Conservation (phyloP, 164 flowering plant species). For the Vitis rotundifolia region DNA sequence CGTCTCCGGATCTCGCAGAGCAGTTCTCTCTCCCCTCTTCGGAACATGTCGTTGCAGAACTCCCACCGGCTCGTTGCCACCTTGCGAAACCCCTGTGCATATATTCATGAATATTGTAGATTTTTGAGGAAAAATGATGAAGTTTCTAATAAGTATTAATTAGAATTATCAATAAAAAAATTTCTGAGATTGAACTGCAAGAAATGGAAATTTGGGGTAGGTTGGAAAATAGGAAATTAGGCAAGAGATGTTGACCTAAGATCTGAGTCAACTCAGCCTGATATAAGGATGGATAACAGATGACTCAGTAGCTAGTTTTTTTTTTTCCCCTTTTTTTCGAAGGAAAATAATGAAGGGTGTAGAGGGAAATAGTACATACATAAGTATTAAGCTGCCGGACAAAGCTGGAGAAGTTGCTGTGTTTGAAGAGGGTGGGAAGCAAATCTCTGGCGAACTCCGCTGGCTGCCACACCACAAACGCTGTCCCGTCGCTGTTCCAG, state of each 20-base stretch:
- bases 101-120: not conserved
- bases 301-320: too few species aligned
- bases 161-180: too few species aligned
- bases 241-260: not conserved
- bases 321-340: not conserved
- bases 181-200: too few species aligned
- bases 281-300: too few species aligned
- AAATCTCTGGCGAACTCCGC: conserved; percentile 77
- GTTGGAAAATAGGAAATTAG: not conserved
- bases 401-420: conserved; percentile 91
- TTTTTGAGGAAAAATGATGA: not conserved
- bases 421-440: conserved; percentile 84
- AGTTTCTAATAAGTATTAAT: too few species aligned
- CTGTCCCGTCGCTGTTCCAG: conserved; percentile 73
- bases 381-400: conserved; percentile 89
- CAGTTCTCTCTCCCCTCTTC: conserved; percentile 49
- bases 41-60: conserved; percentile 72
- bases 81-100: conserved; percentile 63
- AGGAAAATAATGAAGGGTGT: not conserved
- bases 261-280: not conserved
- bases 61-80: conserved; percentile 79
- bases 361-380: conserved; percentile 34
- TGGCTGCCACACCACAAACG: conserved; percentile 80
- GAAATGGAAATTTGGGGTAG: too few species aligned
- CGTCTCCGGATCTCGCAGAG: conserved; percentile 60